Base-by-base conservation (phyloP, 208 protist species). In the Trypanosoma avium region DNA sequence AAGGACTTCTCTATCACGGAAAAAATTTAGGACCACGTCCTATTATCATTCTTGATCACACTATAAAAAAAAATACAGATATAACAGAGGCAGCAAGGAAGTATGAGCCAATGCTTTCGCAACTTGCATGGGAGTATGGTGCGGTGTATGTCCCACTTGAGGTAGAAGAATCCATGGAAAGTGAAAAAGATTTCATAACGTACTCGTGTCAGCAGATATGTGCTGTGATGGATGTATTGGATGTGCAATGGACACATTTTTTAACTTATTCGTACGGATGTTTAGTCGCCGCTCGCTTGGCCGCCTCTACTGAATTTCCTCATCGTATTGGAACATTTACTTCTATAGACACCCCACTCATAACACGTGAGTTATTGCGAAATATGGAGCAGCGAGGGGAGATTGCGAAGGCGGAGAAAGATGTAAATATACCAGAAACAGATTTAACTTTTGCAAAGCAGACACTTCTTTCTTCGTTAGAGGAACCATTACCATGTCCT, bases 1-100 rank as follows among this genome's bases (percentile, higher is more conserved):
- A 73, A 15, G 64, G 61, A 22, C 52, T 94, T 40, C 65, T 91
- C 21, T 85, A 86, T 70, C 75, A 90, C 61, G 89, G 89, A 24
- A 62, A 79, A 15, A 58, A 75, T 36, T 71, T 95, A 9, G 89
- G 89, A 24, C 89, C 89, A 4, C 83, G 89, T 0, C 89, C 89
- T 10, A 71, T 95, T 15, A 54, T 95, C 22, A 83, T 95, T 46
- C 77, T 95, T 1, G 89, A 93, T 66, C 73, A 88, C 48, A 87
- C 57, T n/a, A 66, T 66, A 21, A 60, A 54, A 27, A 29, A 40
- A n/a, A 33, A 21, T 4, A 26, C 61, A 9, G 54, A 70, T 13
- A 70, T 48, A 33, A 63, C 52, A n/a, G 47, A 64, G 24, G 82
- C 75, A 6, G 75, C 81, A 4, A 62, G 61, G 21, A 90, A 84